A percentile compares a stretch with the other conserved stretches of the same genome.
Conservation (phyloP, 2,329 filamentous ascomycete genomes). For the Hortaea werneckii region DNA sequence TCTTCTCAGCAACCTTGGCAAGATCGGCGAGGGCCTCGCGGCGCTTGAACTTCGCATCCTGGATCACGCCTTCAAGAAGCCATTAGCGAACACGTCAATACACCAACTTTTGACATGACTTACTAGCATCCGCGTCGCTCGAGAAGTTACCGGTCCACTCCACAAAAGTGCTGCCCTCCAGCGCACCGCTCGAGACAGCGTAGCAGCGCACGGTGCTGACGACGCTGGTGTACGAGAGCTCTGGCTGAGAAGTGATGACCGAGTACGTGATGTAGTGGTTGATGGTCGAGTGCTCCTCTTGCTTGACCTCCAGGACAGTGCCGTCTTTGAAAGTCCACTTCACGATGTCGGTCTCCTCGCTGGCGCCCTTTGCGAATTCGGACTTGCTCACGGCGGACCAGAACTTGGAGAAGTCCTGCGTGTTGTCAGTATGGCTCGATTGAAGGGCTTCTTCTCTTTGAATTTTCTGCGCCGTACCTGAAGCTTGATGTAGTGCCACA, state of each 20-base stretch:
- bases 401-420: conserved; percentile 58
- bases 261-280: conserved; percentile 68
- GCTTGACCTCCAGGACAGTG: conserved; percentile 59
- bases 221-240: conserved; percentile 55
- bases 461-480: conserved; percentile 2
- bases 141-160: conserved; percentile 62
- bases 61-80: conserved; percentile 49
- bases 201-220: conserved; percentile 57
- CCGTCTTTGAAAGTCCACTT: conserved; percentile 64
- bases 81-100: background rate
- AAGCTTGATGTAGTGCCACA: conserved; percentile 69
- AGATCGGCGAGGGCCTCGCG: conserved; percentile 60
- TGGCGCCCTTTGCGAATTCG: conserved; percentile 53
- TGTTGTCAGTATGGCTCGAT: conserved; percentile 39
- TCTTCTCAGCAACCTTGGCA: conserved; percentile 33
- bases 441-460: background rate
- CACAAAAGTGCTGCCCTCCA: conserved; percentile 55
- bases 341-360: conserved; percentile 54
- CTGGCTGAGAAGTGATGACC: conserved; percentile 56
- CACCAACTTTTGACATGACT: conserved; percentile 16
- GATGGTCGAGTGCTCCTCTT: conserved; percentile 61
- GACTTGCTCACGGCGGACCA: conserved; percentile 52
- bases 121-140: conserved; percentile 59
- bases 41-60: conserved; percentile 68
- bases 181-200: conserved; percentile 55